phyloP scores from a whole-genome alignment of 768 basidiomycete genomes.

The Russula olivacea region DNA sequence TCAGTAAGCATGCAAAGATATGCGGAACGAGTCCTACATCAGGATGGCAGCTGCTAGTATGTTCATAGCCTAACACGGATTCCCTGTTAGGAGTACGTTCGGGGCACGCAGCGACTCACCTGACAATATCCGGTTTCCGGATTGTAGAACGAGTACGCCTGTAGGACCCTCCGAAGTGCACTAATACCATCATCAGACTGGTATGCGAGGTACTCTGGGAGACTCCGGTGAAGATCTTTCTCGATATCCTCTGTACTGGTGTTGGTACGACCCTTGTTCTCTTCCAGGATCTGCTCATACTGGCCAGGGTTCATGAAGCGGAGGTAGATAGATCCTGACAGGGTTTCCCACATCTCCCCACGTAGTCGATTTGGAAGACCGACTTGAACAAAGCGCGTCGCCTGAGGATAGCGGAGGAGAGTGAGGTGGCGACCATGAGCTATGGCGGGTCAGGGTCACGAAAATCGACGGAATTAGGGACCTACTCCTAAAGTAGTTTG shows the following conservation, averaged over 20 bases:
- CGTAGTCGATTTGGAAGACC: constrained; percentile 91
- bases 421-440: constrained; percentile 95
- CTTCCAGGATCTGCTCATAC: constrained; percentile 68
- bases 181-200: constrained; percentile 84
- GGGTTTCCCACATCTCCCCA: constrained; percentile 97
- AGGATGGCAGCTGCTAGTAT: constrained; percentile 93
- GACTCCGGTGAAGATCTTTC: constrained; percentile 92
- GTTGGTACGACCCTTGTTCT: constrained; percentile 70
- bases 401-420: constrained; percentile 90
- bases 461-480: constrained; percentile 23
- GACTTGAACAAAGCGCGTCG: constrained; percentile 95
- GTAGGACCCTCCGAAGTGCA: constrained; percentile 81
- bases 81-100: constrained; percentile 5
- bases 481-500: constrained; percentile 72
- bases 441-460: constrained; percentile 31
- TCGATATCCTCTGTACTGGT: constrained; percentile 98
- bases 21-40: constrained; percentile 48
- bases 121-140: constrained; percentile 95
- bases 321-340: constrained; percentile 89
- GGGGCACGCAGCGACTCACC: constrained; percentile 35
- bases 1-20: constrained; percentile 6
- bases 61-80: constrained; percentile 76
- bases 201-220: constrained; percentile 96
- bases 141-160: constrained; percentile 94
- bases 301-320: constrained; percentile 82